Evolutionary conservation across 345 rosid genomes (phyloP).

Genomic region (Gossypioides kirkii): DNA sequence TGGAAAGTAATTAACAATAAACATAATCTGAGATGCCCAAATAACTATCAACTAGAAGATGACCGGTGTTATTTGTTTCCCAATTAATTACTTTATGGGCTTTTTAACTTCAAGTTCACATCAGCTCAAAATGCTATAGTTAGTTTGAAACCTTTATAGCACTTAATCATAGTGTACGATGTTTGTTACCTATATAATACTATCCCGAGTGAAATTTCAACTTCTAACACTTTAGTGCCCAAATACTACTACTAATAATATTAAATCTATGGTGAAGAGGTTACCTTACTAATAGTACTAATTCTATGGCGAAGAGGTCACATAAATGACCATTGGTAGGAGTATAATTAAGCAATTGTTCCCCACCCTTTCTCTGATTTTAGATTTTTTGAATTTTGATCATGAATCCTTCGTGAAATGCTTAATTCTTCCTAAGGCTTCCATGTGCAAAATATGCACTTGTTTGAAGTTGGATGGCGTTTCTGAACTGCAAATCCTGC

Average conservation of each 20-base stretch:
- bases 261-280: not conserved
- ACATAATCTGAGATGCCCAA: not conserved
- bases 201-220: too few species aligned
- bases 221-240: too few species aligned
- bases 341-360: not conserved
- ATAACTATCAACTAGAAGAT: not conserved
- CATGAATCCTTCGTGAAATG: not conserved
- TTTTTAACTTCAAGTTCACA: not conserved
- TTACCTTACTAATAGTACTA: not conserved
- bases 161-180: too few species aligned
- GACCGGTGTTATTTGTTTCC: not conserved
- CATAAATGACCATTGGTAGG: not conserved
- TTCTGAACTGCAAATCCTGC: not conserved
- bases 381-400: not conserved
- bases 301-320: not conserved
- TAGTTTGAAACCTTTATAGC: too few species aligned
- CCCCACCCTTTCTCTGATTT: not conserved
- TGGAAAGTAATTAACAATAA: not conserved
- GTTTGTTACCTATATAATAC: too few species aligned
- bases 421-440: not conserved
- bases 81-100: too few species aligned
- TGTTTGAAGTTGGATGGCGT: slow-evolving; percentile 3
- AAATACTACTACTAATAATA: not conserved
- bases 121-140: too few species aligned
- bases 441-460: not conserved